A percentile compares a stretch with the other conserved stretches of the same genome.
Conservation (phyloP, 768 basidiomycete species). For the Amanita rubescens region DNA sequence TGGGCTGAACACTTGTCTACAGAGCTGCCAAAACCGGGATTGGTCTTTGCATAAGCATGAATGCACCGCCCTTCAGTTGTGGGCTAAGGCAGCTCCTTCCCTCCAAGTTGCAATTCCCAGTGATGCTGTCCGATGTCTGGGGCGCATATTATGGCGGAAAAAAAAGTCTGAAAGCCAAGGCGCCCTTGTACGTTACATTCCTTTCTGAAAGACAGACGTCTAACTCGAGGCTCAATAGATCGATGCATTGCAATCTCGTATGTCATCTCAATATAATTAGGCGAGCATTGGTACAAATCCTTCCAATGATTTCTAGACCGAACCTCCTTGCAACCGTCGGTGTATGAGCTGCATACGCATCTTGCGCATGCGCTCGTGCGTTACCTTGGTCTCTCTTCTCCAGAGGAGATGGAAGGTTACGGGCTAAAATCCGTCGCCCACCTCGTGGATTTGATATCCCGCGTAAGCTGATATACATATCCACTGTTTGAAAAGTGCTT, state of each 20-base stretch:
- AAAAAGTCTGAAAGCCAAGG: slow-evolving; percentile 47
- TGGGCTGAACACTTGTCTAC: neutral
- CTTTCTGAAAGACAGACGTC: neutral
- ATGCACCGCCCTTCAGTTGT: slow-evolving; percentile 60
- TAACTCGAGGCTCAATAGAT: slow-evolving; percentile 34
- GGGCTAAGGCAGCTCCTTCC: slow-evolving; percentile 46
- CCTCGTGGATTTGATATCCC: slow-evolving; percentile 65
- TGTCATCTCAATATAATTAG: slow-evolving; percentile 18
- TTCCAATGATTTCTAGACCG: slow-evolving; percentile 38
- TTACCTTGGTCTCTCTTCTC: slow-evolving; percentile 56
- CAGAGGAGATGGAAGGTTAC: slow-evolving; percentile 49
- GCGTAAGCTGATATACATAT: slow-evolving; percentile 34
- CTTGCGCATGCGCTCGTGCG: slow-evolving; percentile 69
- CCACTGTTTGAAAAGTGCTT: neutral
- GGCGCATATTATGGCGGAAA: slow-evolving; percentile 61
- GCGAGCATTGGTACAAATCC: neutral
- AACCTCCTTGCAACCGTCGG: slow-evolving; percentile 36
- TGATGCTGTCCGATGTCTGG: slow-evolving; percentile 77
- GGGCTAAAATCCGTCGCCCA: slow-evolving; percentile 52
- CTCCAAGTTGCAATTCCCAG: slow-evolving; percentile 46
- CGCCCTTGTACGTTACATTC: slow-evolving; percentile 43
- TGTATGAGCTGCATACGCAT: slow-evolving; percentile 54
- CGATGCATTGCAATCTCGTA: slow-evolving; percentile 71
- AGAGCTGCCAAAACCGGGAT: slow-evolving; percentile 68
- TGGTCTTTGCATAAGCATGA: slow-evolving; percentile 75